Conservation (phyloP, 371 early-diverging fungal genomes). For the Mortierella sp. region DNA sequence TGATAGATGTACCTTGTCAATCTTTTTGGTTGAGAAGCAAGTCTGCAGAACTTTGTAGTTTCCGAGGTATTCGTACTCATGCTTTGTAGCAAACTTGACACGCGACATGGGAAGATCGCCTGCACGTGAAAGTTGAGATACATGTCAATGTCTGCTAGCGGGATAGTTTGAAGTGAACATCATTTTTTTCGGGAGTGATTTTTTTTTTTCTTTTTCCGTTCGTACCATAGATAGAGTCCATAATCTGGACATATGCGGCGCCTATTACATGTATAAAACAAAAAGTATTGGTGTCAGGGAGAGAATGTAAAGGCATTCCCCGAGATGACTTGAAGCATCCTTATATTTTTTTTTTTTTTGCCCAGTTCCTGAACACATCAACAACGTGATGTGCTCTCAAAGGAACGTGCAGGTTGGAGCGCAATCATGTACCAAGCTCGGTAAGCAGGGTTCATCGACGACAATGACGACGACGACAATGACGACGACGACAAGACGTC, state of each 20-base stretch:
- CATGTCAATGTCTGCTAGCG: background rate
- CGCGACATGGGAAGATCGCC: slow-evolving; percentile 83
- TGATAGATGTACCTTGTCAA: slow-evolving; percentile 59
- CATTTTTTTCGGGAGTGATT: background rate
- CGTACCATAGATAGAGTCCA: slow-evolving; percentile 91
- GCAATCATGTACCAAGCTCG: background rate
- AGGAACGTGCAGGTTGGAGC: background rate
- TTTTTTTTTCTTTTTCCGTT: background rate
- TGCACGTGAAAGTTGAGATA: slow-evolving; percentile 40
- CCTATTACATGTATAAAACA: slow-evolving; percentile 60
- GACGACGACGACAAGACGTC: background rate
- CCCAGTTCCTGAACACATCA: background rate
- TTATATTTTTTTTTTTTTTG: background rate
- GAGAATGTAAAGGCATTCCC: background rate
- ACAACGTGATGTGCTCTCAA: background rate
- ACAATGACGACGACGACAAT: background rate
- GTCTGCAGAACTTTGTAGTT: slow-evolving; percentile 94
- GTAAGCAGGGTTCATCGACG: background rate
- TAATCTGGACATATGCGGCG: slow-evolving; percentile 91
- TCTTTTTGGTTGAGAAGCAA: slow-evolving; percentile 84
- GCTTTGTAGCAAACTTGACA: slow-evolving; percentile 92
- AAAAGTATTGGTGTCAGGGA: background rate
- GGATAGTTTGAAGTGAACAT: slow-evolving; percentile 1
- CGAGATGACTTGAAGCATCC: background rate
- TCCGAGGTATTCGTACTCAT: slow-evolving; percentile 91